Base-by-base conservation (phyloP, 495 filamentous ascomycete species). In the Pseudevernia furfuracea region DNA sequence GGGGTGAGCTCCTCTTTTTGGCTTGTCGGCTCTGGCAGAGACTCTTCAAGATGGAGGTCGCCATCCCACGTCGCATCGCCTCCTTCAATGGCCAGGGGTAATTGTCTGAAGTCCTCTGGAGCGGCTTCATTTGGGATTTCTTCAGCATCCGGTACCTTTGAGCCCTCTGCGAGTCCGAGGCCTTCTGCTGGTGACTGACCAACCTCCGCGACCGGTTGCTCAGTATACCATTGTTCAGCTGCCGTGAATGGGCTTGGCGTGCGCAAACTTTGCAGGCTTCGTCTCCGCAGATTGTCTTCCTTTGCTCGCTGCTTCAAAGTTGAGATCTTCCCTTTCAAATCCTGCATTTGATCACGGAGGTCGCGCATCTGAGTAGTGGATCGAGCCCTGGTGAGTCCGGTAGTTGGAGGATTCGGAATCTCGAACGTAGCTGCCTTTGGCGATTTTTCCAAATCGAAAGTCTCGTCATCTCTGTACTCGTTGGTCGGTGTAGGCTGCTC, bases 291-390 rank as follows among this genome's bases (percentile, higher is more conserved):
- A 65, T 82, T 89, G 69, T 97, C 94, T 65, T 89, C 89, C 58
- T 89, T 84, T 8, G 88, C 87, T 72, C 92, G 88, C 67, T 92
- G 84, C 65, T 92, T 86, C 39, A 98, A 75, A 15, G 80, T 88
- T 6, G 92, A 96, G 28, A 98, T 90, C 68, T 91, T 90, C 59
- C 93, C 94, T 69, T 93, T 91, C 32, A 98, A 78, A 67, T 92
- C 92, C 68, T 92, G 87, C 88, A 97, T 94, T 76, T 98, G 92
- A 67, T 92, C 88, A 60, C 89, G 88, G 21, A 97, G 79, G 71
- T 90, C 89, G 32, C 89, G 84, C 75, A 96, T 91, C 69, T 92
- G 89, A 34, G 82, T 78, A 39, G 85, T 83, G 21, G 84, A 85
- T 34, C 77, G 73, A 21, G 85, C 82, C 62, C 83, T 72, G 58